Percentiles rank a stretch among this genome's conserved stretches.
These are phyloP conservation scores for Cryptosporidium baileyi DNA, from an alignment of 169 alveolate genomes.

Conservation along the genomic window DNA sequence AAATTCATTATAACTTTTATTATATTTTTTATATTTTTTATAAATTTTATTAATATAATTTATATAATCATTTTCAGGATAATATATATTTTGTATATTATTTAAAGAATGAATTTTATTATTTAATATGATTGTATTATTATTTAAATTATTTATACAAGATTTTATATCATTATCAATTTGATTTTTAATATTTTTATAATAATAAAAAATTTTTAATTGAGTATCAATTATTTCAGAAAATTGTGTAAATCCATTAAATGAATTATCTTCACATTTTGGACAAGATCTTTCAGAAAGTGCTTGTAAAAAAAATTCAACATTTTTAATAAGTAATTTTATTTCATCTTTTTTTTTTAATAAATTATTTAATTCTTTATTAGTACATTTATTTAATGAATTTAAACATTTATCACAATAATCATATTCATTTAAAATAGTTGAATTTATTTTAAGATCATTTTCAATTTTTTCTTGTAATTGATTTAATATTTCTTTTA, in stretches of 20 bases:
- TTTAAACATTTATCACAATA: background rate
- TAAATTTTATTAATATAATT: background rate
- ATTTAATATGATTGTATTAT: conserved; percentile 3
- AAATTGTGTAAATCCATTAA: conserved; percentile 11
- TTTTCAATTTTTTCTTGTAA: background rate
- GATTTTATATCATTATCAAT: background rate
- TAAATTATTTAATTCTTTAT: background rate
- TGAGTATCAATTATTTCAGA: conserved; percentile 31
- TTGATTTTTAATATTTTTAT: background rate
- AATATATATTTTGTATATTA: background rate
- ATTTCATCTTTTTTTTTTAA: background rate
- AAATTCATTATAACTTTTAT: background rate
- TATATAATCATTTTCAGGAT: background rate
- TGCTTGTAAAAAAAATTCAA: conserved; percentile 23
- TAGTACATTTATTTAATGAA: background rate
- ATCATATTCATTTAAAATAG: background rate
- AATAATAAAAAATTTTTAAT: conserved; percentile 1
- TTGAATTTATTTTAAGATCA: too few relatives aligned
- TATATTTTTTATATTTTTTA: background rate
- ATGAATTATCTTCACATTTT: background rate
- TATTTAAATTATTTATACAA: background rate
- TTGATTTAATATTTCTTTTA: background rate
- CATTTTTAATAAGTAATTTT: background rate
- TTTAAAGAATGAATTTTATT: background rate
- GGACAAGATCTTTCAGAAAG: conserved; percentile 32